phyloP scores from a whole-genome alignment of 2,329 filamentous ascomycete species.

The Phialemonium atrogriseum region DNA sequence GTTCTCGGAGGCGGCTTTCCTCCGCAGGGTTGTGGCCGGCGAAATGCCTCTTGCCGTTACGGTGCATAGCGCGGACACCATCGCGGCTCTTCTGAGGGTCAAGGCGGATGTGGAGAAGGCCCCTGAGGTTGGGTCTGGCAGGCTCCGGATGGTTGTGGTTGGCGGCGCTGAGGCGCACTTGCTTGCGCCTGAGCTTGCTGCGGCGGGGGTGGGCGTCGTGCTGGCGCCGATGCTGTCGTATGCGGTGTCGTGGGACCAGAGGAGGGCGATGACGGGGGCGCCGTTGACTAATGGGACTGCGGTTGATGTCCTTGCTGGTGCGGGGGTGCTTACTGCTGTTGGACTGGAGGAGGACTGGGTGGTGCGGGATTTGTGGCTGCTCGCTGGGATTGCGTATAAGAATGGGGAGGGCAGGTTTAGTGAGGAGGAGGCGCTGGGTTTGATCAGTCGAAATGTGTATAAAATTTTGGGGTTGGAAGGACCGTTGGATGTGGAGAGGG shows the following conservation, averaged over 20 bases:
- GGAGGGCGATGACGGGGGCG: conserved; percentile 47
- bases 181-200: conserved; percentile 43
- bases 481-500: too few relatives aligned
- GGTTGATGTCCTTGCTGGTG: conserved; percentile 42
- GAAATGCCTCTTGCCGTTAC: conserved; percentile 43
- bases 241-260: conserved; percentile 57
- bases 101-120: conserved; percentile 41
- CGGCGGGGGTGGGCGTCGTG: conserved; percentile 44
- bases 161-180: conserved; percentile 52
- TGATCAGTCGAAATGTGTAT: conserved; percentile 41
- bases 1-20: too few relatives aligned
- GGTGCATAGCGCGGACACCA: conserved; percentile 49
- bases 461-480: too few relatives aligned
- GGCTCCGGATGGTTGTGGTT: conserved; percentile 41
- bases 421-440: conserved; percentile 40
- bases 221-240: too few relatives aligned
- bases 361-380: conserved; percentile 44
- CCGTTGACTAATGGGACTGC: conserved; percentile 52
- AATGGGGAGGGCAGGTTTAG: conserved; percentile 43
- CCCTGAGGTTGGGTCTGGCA: too few relatives aligned
- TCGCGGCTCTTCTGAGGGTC: conserved; percentile 43
- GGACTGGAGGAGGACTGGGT: conserved; percentile 50
- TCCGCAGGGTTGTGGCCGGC: too few relatives aligned
- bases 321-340: conserved; percentile 44
- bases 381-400: conserved; percentile 45